phyloP scores from a whole-genome alignment of 2,329 filamentous ascomycete genomes.

The Talaromyces islandicus region DNA sequence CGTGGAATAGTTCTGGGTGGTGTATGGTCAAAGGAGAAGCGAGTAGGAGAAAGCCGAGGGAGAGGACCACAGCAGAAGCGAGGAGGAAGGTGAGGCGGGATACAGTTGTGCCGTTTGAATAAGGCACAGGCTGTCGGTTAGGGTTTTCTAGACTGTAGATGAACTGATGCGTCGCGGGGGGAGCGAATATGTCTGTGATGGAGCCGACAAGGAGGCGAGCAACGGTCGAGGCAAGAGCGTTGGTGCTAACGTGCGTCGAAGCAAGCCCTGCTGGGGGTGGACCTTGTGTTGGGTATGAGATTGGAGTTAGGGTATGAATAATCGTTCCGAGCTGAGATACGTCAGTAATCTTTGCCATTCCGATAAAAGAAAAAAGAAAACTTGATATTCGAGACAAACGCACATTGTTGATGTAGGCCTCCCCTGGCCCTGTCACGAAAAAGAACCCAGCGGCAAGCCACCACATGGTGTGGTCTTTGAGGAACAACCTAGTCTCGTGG shows the following conservation, averaged over 20 bases:
- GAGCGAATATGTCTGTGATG: constrained; percentile 80
- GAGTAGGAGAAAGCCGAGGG: constrained; percentile 68
- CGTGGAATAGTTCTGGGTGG: constrained; percentile 73
- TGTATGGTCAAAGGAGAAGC: constrained; percentile 74
- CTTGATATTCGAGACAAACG: constrained; percentile 12
- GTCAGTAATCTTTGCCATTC: background rate
- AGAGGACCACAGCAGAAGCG: constrained; percentile 66
- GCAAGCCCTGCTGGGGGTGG: constrained; percentile 56
- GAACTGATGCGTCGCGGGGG: constrained; percentile 55
- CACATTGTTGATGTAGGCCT: constrained; percentile 92
- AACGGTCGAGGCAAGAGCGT: constrained; percentile 84
- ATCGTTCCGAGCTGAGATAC: constrained; percentile 67
- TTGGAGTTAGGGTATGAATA: constrained; percentile 73
- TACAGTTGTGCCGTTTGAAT: constrained; percentile 40
- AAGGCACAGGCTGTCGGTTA: constrained; percentile 23
- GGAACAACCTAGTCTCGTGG: constrained; percentile 78
- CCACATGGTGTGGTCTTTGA: constrained; percentile 93
- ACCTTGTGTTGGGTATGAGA: constrained; percentile 47
- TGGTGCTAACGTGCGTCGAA: constrained; percentile 81
- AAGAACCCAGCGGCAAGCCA: constrained; percentile 86
- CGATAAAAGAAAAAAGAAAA: background rate
- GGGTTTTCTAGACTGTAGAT: constrained; percentile 41
- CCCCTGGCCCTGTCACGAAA: constrained; percentile 87
- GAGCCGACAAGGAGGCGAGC: constrained; percentile 85
- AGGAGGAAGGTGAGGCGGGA: constrained; percentile 79